Base-by-base conservation (phyloP, 2,329 filamentous ascomycete genomes). In the Cercospora zeae-maydis region DNA sequence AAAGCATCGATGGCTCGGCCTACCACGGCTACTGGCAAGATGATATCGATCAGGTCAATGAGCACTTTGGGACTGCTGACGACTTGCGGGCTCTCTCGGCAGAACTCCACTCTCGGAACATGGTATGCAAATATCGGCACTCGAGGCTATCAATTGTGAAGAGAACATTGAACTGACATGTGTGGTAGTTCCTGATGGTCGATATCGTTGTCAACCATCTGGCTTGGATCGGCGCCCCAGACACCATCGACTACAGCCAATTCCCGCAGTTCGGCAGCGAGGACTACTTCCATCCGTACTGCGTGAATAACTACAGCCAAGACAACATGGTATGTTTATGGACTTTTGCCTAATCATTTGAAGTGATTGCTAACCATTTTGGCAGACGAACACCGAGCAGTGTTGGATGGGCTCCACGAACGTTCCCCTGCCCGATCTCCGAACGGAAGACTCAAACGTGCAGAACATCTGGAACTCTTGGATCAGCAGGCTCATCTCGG, bases 381-480 rank as follows among this genome's bases (percentile, higher is more conserved):
- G n/a, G n/a, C n/a, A 76, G 70, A 71, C 68, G 24, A 72, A 74
- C 31, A 70, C 77, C 53, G 71, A 76, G 59, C 64, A 74, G 58
- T 89, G 86, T 77, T 84, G 83, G 82, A 75, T 83, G 16, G 82
- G 82, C 19, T 79, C 82, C 62, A 78, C 77, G n/a, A 80, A 78
- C 14, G 81, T 84, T n/a, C 78, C 81, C 0, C 81, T 90, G 0
- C 85, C 87, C 0, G 87, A 90, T 66, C 73, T 90, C 11, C 77
- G 84, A 61, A 90, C 87, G 0, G 79, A 83, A 45, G 77, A 79
- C 31, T 58, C 75, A 0, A 73, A 74, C 1, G 82, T 89, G 9
- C 78, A 80, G 27, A 72, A 72, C 14, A 75, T 83, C 2, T 84
- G 83, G 72, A 77, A 84, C 59, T 73, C 77, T n/a, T 90, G 88